phyloP scores from a whole-genome alignment of 495 filamentous ascomycete species.

The Lepraria neglecta region DNA sequence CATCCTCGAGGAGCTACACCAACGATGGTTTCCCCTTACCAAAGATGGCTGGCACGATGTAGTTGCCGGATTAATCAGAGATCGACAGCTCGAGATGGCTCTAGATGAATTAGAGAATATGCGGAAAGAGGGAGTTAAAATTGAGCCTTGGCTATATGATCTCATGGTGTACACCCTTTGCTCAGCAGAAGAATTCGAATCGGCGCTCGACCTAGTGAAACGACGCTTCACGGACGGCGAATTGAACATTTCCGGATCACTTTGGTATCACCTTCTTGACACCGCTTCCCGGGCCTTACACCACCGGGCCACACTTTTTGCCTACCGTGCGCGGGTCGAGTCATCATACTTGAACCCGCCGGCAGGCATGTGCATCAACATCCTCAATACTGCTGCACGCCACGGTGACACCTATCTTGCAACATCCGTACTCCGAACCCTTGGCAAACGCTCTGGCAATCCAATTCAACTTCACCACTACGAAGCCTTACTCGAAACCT shows the following conservation, averaged over 20 bases:
- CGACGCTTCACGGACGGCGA: constrained; percentile 43
- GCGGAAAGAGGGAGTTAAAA: constrained; percentile 45
- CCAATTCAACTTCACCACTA: constrained; percentile 60
- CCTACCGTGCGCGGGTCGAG: constrained; percentile 57
- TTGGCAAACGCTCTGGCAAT: constrained; percentile 44
- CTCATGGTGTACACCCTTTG: constrained; percentile 65
- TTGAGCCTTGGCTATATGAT: constrained; percentile 69
- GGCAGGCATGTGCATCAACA: constrained; percentile 54
- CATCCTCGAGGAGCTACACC: constrained; percentile 63
- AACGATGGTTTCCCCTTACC: constrained; percentile 61
- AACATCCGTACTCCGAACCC: constrained; percentile 53
- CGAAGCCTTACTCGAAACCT: constrained; percentile 64
- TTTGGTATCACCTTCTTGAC: constrained; percentile 70
- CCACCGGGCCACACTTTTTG: constrained; percentile 51
- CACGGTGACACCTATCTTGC: constrained; percentile 60
- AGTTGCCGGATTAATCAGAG: constrained; percentile 66
- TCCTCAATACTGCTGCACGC: constrained; percentile 62
- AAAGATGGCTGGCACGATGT: constrained; percentile 60
- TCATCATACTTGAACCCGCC: constrained; percentile 57
- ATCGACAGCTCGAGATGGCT: constrained; percentile 75
- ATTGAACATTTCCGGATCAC: constrained; percentile 39
- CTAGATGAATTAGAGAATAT: constrained; percentile 65
- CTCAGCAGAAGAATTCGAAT: constrained; percentile 64
- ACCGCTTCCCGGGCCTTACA: constrained; percentile 50
- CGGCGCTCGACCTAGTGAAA: constrained; percentile 60